A percentile compares a stretch with the other conserved stretches of the same genome.
Conservation (phyloP, 345 rosid species). For the Hibiscus syriacus region DNA sequence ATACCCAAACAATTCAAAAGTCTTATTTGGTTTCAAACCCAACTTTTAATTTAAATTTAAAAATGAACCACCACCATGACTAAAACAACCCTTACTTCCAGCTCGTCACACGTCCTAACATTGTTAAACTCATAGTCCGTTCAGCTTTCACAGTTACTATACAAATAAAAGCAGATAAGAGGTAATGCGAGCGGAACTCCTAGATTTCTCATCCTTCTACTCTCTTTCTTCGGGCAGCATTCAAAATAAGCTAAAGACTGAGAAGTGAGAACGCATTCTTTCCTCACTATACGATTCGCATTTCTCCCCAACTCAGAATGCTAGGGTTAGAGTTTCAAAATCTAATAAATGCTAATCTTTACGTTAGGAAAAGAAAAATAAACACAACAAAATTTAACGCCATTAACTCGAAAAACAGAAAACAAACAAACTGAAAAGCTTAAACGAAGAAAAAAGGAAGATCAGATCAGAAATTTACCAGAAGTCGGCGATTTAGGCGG, state of each 20-base stretch:
- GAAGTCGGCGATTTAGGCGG: conserved; percentile 59
- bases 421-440: background rate
- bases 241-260: background rate
- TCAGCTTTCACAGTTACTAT: background rate
- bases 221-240: background rate
- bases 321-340: conserved; percentile 13
- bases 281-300: background rate
- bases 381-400: background rate
- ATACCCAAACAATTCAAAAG: too few species aligned
- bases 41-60: background rate
- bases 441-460: conserved; percentile 12
- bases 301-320: background rate
- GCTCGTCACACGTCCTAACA: background rate
- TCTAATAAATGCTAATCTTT: background rate
- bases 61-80: background rate
- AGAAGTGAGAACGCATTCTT: background rate
- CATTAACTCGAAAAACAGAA: background rate
- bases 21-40: background rate
- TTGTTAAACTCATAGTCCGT: background rate
- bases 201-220: background rate
- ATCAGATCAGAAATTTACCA: conserved; percentile 56
- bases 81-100: background rate
- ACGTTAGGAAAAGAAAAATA: background rate
- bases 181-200: background rate
- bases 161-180: background rate